phyloP scores from a whole-genome alignment of 2,329 filamentous ascomycete species.

The Zalaria obscura region DNA sequence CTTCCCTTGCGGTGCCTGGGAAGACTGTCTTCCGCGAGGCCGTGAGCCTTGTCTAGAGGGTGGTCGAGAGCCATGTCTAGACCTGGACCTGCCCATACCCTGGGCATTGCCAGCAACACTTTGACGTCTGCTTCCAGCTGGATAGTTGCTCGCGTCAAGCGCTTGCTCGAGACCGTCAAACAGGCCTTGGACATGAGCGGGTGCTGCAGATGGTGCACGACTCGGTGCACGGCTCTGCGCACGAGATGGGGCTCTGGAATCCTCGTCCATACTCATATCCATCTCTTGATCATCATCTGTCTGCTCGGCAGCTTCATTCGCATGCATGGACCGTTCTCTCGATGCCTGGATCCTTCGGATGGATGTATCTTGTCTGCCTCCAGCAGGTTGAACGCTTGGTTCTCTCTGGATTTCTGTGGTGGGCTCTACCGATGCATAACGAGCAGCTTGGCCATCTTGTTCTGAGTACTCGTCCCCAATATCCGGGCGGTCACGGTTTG shows the following conservation, averaged over 20 bases:
- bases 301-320: constrained; percentile 4
- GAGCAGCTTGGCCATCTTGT: background rate
- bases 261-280: constrained; percentile 7
- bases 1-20: constrained; percentile 4
- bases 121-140: constrained; percentile 5
- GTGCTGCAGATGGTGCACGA: constrained; percentile 1
- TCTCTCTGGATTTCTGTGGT: no score
- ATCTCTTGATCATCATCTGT: constrained; percentile 8
- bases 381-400: background rate
- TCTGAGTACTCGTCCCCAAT: constrained; percentile 7
- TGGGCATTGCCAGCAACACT: constrained; percentile 5
- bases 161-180: constrained; percentile 17
- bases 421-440: background rate
- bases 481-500: constrained; percentile 24
- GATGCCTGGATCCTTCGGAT: background rate
- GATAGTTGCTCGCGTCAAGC: constrained; percentile 8
- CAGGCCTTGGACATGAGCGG: constrained; percentile 2
- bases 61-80: constrained; percentile 6
- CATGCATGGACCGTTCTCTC: no score
- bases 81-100: constrained; percentile 2
- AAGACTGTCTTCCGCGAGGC: constrained; percentile 7
- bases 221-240: background rate
- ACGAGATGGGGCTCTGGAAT: constrained; percentile 1
- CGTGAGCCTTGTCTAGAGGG: constrained; percentile 9
- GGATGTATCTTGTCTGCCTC: constrained; percentile 1